A percentile compares a stretch with the other conserved stretches of the same genome.
phyloP scores from a whole-genome alignment of 441 rosid species.

The Pelargonium exstipulatum region DNA sequence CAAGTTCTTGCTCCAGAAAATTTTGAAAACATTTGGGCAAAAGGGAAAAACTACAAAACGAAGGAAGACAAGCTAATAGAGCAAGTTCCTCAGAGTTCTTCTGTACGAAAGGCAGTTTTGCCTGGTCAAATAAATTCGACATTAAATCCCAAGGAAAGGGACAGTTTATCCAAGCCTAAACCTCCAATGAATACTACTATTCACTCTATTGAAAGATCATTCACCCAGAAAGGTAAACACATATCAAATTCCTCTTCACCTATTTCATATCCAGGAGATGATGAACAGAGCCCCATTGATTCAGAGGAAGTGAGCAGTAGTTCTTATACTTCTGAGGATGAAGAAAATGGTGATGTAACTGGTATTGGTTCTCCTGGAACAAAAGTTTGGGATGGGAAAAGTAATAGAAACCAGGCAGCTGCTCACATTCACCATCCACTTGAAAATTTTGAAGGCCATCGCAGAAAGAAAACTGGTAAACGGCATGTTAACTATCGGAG shows the following conservation, averaged over 20 bases:
- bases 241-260: slow-evolving; percentile 35
- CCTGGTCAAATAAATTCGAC: slow-evolving; percentile 30
- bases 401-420: slow-evolving; percentile 64
- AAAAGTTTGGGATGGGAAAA: slow-evolving; percentile 96
- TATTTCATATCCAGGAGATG: slow-evolving; percentile 43
- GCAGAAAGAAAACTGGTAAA: slow-evolving; percentile 43
- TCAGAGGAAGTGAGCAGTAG: slow-evolving; percentile 47
- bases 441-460: slow-evolving; percentile 57
- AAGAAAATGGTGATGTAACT: slow-evolving; percentile 55
- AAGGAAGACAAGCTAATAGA: slow-evolving; percentile 47
- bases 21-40: slow-evolving; percentile 96
- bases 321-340: slow-evolving; percentile 77
- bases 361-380: slow-evolving; percentile 95
- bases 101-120: slow-evolving; percentile 30
- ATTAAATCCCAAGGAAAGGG: slow-evolving; percentile 32
- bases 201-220: slow-evolving; percentile 30
- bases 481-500: slow-evolving; percentile 47
- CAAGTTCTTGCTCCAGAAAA: slow-evolving; percentile 93
- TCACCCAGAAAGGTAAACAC: slow-evolving; percentile 27
- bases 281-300: slow-evolving; percentile 32
- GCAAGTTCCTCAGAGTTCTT: slow-evolving; percentile 44
- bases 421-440: slow-evolving; percentile 95
- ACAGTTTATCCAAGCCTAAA: slow-evolving; percentile 28
- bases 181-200: slow-evolving; percentile 21
- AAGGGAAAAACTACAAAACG: slow-evolving; percentile 80